These are phyloP conservation scores for Ophiostoma fasciatum DNA, from an alignment of 2,329 filamentous ascomycete species.

Conservation along the genomic window DNA sequence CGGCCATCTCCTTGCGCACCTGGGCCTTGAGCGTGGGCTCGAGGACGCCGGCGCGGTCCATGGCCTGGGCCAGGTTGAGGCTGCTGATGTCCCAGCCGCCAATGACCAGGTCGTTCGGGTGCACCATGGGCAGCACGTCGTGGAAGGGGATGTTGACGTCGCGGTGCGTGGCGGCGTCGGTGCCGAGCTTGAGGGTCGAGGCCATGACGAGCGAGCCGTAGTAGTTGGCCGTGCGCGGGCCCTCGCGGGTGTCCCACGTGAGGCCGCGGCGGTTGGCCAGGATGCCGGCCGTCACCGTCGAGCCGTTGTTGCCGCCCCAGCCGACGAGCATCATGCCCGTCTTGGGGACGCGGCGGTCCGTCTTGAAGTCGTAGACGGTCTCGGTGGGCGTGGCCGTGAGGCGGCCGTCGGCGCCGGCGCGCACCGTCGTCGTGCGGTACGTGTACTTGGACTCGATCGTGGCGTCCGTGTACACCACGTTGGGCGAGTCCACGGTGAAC, in stretches of 20 bases:
- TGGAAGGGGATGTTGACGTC: constrained; percentile 97
- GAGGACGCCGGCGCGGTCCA: constrained; percentile 91
- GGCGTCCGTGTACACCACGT: constrained; percentile 76
- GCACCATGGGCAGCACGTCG: constrained; percentile 86
- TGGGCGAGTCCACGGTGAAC: constrained; percentile 83
- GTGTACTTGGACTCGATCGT: constrained; percentile 90
- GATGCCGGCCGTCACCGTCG: constrained; percentile 92
- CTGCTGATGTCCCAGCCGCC: constrained; percentile 96
- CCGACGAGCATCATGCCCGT: constrained; percentile 95
- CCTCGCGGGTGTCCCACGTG: constrained; percentile 88
- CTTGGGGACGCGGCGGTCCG: constrained; percentile 84
- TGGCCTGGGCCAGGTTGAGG: constrained; percentile 76
- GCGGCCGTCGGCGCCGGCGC: constrained; percentile 53
- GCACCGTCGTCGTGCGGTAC: constrained; percentile 84
- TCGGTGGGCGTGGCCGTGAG: constrained; percentile 75
- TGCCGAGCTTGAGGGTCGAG: constrained; percentile 92
- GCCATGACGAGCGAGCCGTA: constrained; percentile 96
- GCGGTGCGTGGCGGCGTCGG: constrained; percentile 64
- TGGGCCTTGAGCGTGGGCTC: constrained; percentile 86
- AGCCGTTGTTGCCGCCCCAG: constrained; percentile 96
- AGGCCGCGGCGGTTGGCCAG: constrained; percentile 83
- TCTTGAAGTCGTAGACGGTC: constrained; percentile 93
- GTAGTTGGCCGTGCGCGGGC: constrained; percentile 77
- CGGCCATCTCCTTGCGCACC: constrained; percentile 84
- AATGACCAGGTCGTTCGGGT: constrained; percentile 88